Percentiles rank a stretch among this genome's conserved stretches.
Conservation (phyloP, 345 rosid species). For the Arabidopsis suecica region DNA sequence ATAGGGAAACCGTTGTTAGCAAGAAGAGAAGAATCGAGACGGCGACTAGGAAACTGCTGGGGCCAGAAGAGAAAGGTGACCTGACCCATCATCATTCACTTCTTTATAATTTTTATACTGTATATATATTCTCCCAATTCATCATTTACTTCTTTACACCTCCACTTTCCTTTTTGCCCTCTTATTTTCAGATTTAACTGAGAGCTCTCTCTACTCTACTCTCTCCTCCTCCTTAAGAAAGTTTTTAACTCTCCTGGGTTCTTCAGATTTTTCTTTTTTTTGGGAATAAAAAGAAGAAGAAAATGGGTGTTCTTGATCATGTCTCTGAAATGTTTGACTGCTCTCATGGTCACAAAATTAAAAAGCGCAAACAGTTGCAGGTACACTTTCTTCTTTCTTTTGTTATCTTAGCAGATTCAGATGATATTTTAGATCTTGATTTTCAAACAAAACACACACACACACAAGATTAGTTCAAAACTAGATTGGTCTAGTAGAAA, state of each 20-base stretch:
- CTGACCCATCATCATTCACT: conserved; percentile 5
- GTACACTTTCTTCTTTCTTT: conserved; percentile 32
- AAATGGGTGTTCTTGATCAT: conserved; percentile 92
- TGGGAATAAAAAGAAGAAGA: not conserved
- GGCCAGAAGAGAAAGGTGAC: conserved; percentile 15
- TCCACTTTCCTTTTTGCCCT: not conserved
- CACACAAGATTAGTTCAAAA: too few relatives aligned
- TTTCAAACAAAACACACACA: not conserved
- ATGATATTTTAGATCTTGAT: conserved; percentile 23
- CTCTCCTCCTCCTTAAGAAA: not conserved
- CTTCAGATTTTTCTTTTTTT: not conserved
- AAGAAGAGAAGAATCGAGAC: conserved; percentile 15
- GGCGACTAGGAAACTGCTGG: conserved; percentile 28
- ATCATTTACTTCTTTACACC: conserved; percentile 9
- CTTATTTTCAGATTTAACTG: not conserved
- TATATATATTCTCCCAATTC: not conserved
- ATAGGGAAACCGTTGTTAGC: not conserved
- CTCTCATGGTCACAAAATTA: conserved; percentile 59
- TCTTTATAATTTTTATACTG: not conserved
- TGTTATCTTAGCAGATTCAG: not conserved
- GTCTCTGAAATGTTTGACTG: conserved; percentile 79
- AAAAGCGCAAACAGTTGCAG: conserved; percentile 82
- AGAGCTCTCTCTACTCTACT: not conserved
- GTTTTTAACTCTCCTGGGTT: conserved; percentile 9
- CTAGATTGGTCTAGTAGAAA: not conserved